Evolutionary conservation across 2,329 filamentous ascomycete genomes (phyloP).

Genomic region (Diaporthe sp.): DNA sequence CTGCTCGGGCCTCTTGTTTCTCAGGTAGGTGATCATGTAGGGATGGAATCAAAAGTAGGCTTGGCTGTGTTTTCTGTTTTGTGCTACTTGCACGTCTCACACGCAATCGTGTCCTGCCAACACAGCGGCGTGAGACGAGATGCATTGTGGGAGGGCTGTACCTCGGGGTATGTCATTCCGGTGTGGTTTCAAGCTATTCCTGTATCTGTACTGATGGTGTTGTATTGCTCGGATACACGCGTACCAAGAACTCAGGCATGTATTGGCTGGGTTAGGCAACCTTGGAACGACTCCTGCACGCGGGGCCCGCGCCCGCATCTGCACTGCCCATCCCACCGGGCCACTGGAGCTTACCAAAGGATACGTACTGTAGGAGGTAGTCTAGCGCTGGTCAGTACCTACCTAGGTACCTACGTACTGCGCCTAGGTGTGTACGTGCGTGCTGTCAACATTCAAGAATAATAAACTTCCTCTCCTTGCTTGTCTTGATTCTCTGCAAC

Average conservation of each 20-base stretch:
- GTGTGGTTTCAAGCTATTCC: conserved; percentile 22
- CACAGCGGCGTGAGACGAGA: conserved; percentile 12
- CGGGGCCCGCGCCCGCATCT: conserved; percentile 1
- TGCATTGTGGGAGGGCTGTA: neutral
- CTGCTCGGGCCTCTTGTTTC: conserved; percentile 6
- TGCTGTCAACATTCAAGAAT: conserved; percentile 23
- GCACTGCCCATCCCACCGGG: conserved; percentile 10
- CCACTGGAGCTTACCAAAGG: conserved; percentile 10
- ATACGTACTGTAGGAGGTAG: neutral
- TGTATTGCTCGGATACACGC: neutral
- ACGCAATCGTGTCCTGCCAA: conserved; percentile 2
- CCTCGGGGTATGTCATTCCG: conserved; percentile 7
- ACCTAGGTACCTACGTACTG: too few species aligned
- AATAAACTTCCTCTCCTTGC: conserved; percentile 19
- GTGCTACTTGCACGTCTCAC: neutral
- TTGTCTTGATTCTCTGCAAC: conserved; percentile 8
- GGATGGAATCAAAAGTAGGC: conserved; percentile 19
- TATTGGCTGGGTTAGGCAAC: conserved; percentile 23
- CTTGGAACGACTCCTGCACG: neutral
- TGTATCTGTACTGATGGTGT: neutral
- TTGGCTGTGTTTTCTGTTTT: neutral
- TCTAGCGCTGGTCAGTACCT: too few species aligned
- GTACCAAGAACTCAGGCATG: neutral
- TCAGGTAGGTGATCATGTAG: neutral
- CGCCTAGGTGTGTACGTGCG: neutral